Percentiles rank a stretch among this genome's conserved stretches.
phyloP scores from a whole-genome alignment of 768 basidiomycete genomes.

The Boletus huronensis region DNA sequence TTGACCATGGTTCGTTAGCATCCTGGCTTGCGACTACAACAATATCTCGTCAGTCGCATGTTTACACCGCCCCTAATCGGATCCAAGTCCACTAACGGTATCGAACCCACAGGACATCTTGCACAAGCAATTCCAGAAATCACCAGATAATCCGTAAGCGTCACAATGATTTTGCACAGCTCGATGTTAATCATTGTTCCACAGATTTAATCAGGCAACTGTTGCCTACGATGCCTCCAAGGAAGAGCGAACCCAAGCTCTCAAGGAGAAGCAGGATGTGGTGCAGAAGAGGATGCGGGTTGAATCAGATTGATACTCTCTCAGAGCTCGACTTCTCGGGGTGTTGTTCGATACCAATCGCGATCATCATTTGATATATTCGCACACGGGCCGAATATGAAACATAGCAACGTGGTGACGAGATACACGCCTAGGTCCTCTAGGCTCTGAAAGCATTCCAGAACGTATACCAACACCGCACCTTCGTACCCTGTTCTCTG shows the following conservation, averaged over 20 bases:
- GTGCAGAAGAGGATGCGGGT: constrained; percentile 64
- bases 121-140: constrained; percentile 95
- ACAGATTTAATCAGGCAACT: constrained; percentile 79
- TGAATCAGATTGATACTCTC: constrained; percentile 10
- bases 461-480: constrained; percentile 13
- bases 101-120: constrained; percentile 60
- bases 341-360: neutral
- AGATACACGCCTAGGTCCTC: neutral
- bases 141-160: constrained; percentile 89
- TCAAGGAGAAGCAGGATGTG: constrained; percentile 63
- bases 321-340: neutral
- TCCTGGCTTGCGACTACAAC: constrained; percentile 86
- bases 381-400: constrained; percentile 5
- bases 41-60: constrained; percentile 64
- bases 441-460: constrained; percentile 16
- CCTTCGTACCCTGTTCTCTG: neutral
- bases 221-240: constrained; percentile 84
- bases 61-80: neutral
- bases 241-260: constrained; percentile 76
- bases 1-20: constrained; percentile 45
- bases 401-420: constrained; percentile 3
- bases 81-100: constrained; percentile 1
- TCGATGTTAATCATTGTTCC: neutral
- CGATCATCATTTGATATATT: constrained; percentile 6
- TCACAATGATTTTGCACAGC: constrained; percentile 3